Percentiles rank a stretch among this genome's conserved stretches.
Conservation (phyloP, 371 early-diverging fungal genomes). For the Lichtheimia ornata region DNA sequence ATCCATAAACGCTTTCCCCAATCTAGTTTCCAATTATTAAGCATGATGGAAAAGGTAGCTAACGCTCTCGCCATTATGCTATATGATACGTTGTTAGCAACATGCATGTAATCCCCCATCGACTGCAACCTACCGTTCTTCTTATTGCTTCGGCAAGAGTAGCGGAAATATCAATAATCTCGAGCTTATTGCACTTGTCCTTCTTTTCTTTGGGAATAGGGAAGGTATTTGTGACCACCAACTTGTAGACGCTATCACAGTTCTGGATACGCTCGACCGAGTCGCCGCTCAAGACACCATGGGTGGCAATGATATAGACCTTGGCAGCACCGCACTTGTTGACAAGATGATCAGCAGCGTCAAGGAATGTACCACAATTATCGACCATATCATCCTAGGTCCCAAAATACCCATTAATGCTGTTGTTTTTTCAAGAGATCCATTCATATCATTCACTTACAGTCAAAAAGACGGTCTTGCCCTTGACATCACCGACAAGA, state of each 20-base stretch:
- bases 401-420: no score
- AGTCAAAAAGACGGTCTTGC: conserved; percentile 85
- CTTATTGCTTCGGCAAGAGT: conserved; percentile 97
- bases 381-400: conserved; percentile 91
- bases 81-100: conserved; percentile 6
- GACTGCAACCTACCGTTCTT: conserved; percentile 63
- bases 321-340: conserved; percentile 83
- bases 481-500: conserved; percentile 93
- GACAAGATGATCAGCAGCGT: conserved; percentile 88
- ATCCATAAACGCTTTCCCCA: neutral
- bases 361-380: conserved; percentile 82
- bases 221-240: conserved; percentile 94
- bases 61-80: conserved; percentile 97
- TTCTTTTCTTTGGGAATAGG: conserved; percentile 83
- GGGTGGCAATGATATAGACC: conserved; percentile 93
- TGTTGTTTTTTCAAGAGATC: neutral
- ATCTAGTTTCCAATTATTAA: conserved; percentile 21
- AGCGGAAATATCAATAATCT: conserved; percentile 85
- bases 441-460: conserved; percentile 44
- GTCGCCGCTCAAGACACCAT: conserved; percentile 90
- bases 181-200: conserved; percentile 72
- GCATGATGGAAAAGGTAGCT: conserved; percentile 81
- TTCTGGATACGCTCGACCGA: conserved; percentile 82
- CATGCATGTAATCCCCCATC: neutral
- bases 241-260: conserved; percentile 83